These are phyloP conservation scores for Candida chauliodis DNA, from an alignment of 805 yeast genomes.

Conservation along the genomic window DNA sequence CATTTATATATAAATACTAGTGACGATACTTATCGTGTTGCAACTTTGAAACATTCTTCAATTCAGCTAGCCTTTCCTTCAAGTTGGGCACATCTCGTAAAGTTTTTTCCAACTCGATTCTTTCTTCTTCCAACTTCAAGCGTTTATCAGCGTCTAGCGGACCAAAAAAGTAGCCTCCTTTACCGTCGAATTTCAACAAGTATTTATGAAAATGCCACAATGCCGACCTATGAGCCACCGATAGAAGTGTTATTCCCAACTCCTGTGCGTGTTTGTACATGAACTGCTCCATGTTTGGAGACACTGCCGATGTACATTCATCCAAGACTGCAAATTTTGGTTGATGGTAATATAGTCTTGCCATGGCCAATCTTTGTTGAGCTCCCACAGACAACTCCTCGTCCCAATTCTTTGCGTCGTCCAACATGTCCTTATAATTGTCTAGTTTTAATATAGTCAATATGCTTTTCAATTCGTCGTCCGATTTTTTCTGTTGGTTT, in stretches of 20 bases:
- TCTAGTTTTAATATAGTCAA: conserved; percentile 56
- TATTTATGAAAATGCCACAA: conserved; percentile 88
- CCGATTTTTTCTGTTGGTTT: conserved; percentile 49
- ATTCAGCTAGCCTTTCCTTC: conserved; percentile 61
- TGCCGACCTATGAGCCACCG: conserved; percentile 91
- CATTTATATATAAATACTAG: neutral
- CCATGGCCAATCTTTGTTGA: conserved; percentile 91
- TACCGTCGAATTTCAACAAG: conserved; percentile 82
- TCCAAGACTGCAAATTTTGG: conserved; percentile 94
- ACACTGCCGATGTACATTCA: conserved; percentile 93
- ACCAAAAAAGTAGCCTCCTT: conserved; percentile 61
- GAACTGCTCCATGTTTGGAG: conserved; percentile 84
- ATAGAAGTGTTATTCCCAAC: conserved; percentile 74
- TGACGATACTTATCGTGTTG: conserved; percentile 35
- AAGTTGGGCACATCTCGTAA: conserved; percentile 69
- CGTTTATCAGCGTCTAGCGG: conserved; percentile 71
- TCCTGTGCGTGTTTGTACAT: conserved; percentile 82
- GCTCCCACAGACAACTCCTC: conserved; percentile 88
- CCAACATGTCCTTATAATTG: conserved; percentile 60
- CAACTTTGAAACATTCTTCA: conserved; percentile 50
- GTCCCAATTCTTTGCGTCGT: conserved; percentile 74
- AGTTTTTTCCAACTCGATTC: conserved; percentile 62
- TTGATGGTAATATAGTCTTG: conserved; percentile 82
- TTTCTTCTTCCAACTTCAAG: conserved; percentile 72
- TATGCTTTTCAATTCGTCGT: conserved; percentile 50